Evolutionary conservation across 331 rosid species (phyloP).

Genomic region (Arachis monticola): DNA sequence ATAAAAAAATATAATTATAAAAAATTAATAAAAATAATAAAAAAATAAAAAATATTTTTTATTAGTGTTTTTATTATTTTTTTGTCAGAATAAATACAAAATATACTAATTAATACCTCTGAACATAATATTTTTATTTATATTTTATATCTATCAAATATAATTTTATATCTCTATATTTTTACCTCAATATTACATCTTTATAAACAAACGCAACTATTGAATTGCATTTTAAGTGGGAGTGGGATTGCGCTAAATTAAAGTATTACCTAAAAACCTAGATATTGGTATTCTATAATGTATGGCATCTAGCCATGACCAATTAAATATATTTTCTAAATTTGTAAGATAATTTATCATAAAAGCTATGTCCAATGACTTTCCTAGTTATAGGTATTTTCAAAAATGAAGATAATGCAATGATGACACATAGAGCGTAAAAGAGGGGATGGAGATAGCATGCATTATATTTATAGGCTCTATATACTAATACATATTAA

Average conservation of each 20-base stretch:
- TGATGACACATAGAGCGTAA: conserved; percentile 29
- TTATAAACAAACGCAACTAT: too few relatives aligned
- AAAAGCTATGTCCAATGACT: background rate
- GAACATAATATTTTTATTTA: too few relatives aligned
- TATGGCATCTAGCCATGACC: conserved; percentile 28
- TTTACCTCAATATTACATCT: too few relatives aligned
- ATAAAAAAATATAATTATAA: too few relatives aligned
- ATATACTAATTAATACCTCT: too few relatives aligned
- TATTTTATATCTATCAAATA: too few relatives aligned
- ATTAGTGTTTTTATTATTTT: too few relatives aligned
- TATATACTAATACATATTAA: conserved; percentile 12
- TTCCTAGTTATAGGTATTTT: conserved; percentile 7
- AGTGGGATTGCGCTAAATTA: conserved; percentile 18
- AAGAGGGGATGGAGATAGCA: conserved; percentile 11
- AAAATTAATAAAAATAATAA: too few relatives aligned
- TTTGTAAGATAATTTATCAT: conserved; percentile 12
- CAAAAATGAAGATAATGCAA: conserved; percentile 21
- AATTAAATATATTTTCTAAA: conserved; percentile 22
- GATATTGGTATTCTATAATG: conserved; percentile 12
- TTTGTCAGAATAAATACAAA: too few relatives aligned
- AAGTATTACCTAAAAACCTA: conserved; percentile 28
- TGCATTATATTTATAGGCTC: background rate
- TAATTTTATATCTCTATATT: too few relatives aligned
- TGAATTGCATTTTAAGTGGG: background rate
- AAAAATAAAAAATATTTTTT: too few relatives aligned